Conservation (phyloP, 352 stramenopile genomes). For the Phytopythium aichiense region DNA sequence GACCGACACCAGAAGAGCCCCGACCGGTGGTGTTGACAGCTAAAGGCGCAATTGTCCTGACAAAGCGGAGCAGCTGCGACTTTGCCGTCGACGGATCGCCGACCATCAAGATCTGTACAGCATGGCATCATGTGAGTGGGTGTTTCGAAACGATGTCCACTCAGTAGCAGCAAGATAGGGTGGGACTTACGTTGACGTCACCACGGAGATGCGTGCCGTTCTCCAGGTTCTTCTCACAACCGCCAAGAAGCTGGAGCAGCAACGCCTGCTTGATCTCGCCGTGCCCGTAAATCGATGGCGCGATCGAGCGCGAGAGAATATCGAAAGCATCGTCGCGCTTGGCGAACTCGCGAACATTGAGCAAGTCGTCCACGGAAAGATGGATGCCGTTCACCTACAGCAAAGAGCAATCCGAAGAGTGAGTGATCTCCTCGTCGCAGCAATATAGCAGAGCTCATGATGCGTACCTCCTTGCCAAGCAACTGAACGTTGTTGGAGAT, state of each 20-base stretch:
- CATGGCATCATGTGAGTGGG: neutral
- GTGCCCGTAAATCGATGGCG: conserved; percentile 98
- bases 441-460: too few species aligned
- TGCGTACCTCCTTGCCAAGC: conserved; percentile 85
- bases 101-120: conserved; percentile 87
- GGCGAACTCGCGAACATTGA: conserved; percentile 92
- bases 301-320: conserved; percentile 93
- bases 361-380: conserved; percentile 90
- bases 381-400: conserved; percentile 83
- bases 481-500: conserved; percentile 96
- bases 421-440: neutral
- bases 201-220: conserved; percentile 99
- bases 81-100: conserved; percentile 99
- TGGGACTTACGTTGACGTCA: conserved; percentile 95
- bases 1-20: conserved; percentile 87
- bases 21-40: conserved; percentile 90
- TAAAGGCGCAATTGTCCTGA: conserved; percentile 92
- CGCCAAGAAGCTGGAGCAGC: conserved; percentile 84
- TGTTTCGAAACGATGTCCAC: conserved; percentile 1
- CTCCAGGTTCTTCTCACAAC: conserved; percentile 95
- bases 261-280: conserved; percentile 96
- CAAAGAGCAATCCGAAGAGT: neutral
- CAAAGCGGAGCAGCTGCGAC: conserved; percentile 97
- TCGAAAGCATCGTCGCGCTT: conserved; percentile 89
- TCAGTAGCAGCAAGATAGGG: conserved; percentile 3